A percentile compares a stretch with the other conserved stretches of the same genome.
phyloP scores from a whole-genome alignment of 1,139 yeast species.

The Lodderomyces margitis region DNA sequence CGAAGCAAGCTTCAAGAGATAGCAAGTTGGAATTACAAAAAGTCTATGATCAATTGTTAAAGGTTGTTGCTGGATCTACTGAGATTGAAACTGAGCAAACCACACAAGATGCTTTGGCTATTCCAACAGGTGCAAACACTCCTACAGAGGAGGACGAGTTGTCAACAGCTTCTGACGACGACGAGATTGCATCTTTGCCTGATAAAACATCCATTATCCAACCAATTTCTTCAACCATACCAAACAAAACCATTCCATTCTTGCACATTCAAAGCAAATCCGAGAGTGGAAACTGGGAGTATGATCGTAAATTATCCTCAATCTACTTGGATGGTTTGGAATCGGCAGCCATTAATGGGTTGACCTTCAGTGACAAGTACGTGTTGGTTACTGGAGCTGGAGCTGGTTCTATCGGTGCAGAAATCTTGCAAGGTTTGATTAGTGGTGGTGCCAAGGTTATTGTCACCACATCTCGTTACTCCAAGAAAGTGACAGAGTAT shows the following conservation, averaged over 20 bases:
- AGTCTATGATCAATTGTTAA: constrained; percentile 74
- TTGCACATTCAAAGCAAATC: constrained; percentile 82
- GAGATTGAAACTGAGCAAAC: constrained; percentile 58
- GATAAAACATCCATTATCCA: constrained; percentile 66
- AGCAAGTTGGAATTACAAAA: constrained; percentile 77
- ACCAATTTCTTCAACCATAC: constrained; percentile 71
- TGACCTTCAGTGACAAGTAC: constrained; percentile 82
- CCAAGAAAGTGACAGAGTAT: constrained; percentile 91
- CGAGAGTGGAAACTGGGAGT: constrained; percentile 72
- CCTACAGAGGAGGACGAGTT: constrained; percentile 49
- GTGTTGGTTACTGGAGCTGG: constrained; percentile 98
- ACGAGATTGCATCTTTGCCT: constrained; percentile 82
- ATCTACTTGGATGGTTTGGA: constrained; percentile 86
- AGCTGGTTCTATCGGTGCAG: constrained; percentile 98
- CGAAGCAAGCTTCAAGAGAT: constrained; percentile 63
- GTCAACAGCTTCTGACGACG: constrained; percentile 42
- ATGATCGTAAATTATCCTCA: constrained; percentile 76
- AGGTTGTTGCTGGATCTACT: constrained; percentile 65
- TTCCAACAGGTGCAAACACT: constrained; percentile 36
- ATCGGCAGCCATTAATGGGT: constrained; percentile 88
- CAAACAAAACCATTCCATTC: constrained; percentile 90
- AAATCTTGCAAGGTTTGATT: constrained; percentile 87
- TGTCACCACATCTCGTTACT: constrained; percentile 94
- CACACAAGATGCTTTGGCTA: constrained; percentile 40
- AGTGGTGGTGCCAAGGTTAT: constrained; percentile 98